Evolutionary conservation across 441 rosid species (phyloP).

Genomic region (Heliophila coronopifolia): DNA sequence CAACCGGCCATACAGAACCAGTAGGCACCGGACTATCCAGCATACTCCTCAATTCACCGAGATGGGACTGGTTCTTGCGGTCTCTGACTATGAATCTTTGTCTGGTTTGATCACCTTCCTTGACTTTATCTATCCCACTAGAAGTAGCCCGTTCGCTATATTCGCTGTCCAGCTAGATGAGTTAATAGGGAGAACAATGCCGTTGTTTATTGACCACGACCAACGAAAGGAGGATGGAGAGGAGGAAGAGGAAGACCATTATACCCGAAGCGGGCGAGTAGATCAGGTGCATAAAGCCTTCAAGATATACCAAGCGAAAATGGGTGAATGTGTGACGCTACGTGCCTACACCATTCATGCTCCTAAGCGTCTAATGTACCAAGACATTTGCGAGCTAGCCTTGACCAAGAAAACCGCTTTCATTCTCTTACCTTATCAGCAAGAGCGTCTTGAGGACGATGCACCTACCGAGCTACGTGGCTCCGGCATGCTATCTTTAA

Average conservation of each 20-base stretch:
- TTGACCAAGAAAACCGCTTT: slow-evolving; percentile 37
- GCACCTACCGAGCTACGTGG: slow-evolving; percentile 33
- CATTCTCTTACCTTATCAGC: slow-evolving; percentile 50
- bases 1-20: slow-evolving; percentile 56
- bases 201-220: slow-evolving; percentile 46
- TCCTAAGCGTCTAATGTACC: slow-evolving; percentile 55
- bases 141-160: slow-evolving; percentile 34
- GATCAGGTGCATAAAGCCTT: slow-evolving; percentile 42
- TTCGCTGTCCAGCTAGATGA: slow-evolving; percentile 52
- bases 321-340: slow-evolving; percentile 30
- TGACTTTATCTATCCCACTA: slow-evolving; percentile 46
- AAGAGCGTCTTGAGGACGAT: slow-evolving; percentile 18
- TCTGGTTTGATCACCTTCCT: slow-evolving; percentile 46
- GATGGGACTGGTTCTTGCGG: slow-evolving; percentile 40
- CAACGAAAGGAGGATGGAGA: slow-evolving; percentile 11
- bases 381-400: slow-evolving; percentile 63
- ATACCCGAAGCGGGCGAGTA: slow-evolving; percentile 3
- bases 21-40: slow-evolving; percentile 62
- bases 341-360: slow-evolving; percentile 43
- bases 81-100: slow-evolving; percentile 37
- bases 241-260: neutral
- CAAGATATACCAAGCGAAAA: slow-evolving; percentile 35
- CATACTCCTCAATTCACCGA: slow-evolving; percentile 42
- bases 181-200: slow-evolving; percentile 46
- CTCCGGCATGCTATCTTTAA: slow-evolving; percentile 31